Percentiles rank a stretch among this genome's conserved stretches.
Evolutionary conservation across 352 stramenopile species (phyloP).

Genomic region (Bremia lactucae): DNA sequence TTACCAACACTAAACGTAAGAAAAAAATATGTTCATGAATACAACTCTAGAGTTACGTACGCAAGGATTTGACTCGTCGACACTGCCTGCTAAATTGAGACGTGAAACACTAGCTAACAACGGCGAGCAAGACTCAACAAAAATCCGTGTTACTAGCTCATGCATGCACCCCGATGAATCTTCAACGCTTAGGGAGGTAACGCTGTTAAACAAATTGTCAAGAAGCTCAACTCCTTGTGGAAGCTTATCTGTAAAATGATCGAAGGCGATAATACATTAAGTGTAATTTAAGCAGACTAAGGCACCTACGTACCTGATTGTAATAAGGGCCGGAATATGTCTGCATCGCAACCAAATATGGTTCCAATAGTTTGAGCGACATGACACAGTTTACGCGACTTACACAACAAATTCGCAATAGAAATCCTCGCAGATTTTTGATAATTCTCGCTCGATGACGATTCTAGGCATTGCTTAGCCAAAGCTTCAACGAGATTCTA

Average conservation of each 20-base stretch:
- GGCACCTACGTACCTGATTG: conserved; percentile 17
- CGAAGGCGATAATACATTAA: neutral
- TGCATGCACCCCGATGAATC: conserved; percentile 24
- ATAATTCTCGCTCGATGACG: conserved; percentile 2
- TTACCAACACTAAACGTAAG: conserved; percentile 1
- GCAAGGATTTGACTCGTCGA: conserved; percentile 38
- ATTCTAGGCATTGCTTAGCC: conserved; percentile 6
- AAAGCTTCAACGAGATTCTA: conserved; percentile 17
- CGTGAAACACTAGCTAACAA: conserved; percentile 42
- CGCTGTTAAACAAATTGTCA: conserved; percentile 31
- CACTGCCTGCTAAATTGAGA: conserved; percentile 34
- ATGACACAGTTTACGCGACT: conserved; percentile 25
- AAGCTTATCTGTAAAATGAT: conserved; percentile 21
- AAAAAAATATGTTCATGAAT: neutral
- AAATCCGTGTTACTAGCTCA: conserved; percentile 37
- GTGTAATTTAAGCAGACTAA: neutral
- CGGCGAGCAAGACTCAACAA: conserved; percentile 39
- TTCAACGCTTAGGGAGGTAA: conserved; percentile 23
- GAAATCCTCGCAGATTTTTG: conserved; percentile 12
- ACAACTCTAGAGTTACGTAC: conserved; percentile 20
- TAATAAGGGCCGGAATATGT: conserved; percentile 34
- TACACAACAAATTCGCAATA: conserved; percentile 22
- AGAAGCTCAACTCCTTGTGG: conserved; percentile 41
- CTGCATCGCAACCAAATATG: conserved; percentile 22
- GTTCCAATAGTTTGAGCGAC: conserved; percentile 20